Base-by-base conservation (phyloP, 495 filamentous ascomycete species). In the Hypoxylon crocopeplum region DNA sequence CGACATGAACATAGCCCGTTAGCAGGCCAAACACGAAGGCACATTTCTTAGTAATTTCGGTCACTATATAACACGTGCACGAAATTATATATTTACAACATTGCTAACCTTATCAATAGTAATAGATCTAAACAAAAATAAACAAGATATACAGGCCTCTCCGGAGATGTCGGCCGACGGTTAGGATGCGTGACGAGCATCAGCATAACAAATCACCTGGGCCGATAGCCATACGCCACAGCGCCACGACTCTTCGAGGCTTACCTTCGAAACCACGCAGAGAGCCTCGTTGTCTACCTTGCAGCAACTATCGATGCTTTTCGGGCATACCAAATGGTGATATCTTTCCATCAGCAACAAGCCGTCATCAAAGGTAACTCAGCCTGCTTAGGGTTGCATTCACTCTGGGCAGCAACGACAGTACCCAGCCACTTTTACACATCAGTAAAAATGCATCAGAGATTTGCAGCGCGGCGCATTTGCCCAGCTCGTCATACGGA, bases 211-310 rank as follows among this genome's bases (percentile, higher is more conserved):
- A 38, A 38, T 13, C 36, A 19, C 36, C 36, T 13, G 36, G 8
- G 4, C 36, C 36, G 36, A 38, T 38, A 38, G 36, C 36, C 36
- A 38, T 19, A 38, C 36, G 36, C 36, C 36, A 38, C 36, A 38
- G 36, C 36, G 36, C 36, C 17, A 17, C 36, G 15, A 19, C n/a
- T 38, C 36, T 38, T 38, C 16, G 36, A 38, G 36, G 36, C 36
- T 38, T 8, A 38, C 15, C 4, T 17, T 16, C 15, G 36, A 38
- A 19, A 17, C 36, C 36, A 7, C 13, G 13, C 36, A 7, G 36
- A 38, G 15, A 38, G 36, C 36, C 36, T 38, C 13, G 15, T 19
- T 3, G 13, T 16, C 16, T 38, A 38, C 36, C 36, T 38, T 38
- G 13, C 36, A 4, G 8, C 24, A 27, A 27, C 8, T 38, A 4